Evolutionary conservation across 345 rosid species (phyloP).

Genomic region (Geranium rotundifolium): DNA sequence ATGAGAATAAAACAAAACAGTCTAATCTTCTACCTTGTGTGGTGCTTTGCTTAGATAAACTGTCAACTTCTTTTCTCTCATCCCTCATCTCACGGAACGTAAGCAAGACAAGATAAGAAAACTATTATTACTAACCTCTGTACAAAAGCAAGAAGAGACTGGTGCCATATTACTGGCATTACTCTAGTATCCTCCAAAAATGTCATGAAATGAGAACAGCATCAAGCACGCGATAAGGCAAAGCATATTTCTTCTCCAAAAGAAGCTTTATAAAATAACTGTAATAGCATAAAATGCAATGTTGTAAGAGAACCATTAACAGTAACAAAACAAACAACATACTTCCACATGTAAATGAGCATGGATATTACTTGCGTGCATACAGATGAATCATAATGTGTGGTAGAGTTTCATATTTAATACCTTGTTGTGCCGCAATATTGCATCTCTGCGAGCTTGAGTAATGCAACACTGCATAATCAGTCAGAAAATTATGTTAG

Average conservation of each 20-base stretch:
- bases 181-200: slow-evolving; percentile 58
- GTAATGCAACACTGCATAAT: slow-evolving; percentile 61
- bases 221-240: slow-evolving; percentile 79
- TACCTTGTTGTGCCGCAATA: slow-evolving; percentile 98
- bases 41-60: background rate
- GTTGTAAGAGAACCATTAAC: no score
- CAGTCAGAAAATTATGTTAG: slow-evolving; percentile 10
- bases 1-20: background rate
- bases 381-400: background rate
- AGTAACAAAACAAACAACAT: slow-evolving; percentile 5
- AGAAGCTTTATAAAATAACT: slow-evolving; percentile 87
- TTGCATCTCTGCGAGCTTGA: slow-evolving; percentile 82
- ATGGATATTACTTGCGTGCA: background rate
- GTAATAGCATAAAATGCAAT: slow-evolving; percentile 9
- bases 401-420: slow-evolving; percentile 2
- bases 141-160: slow-evolving; percentile 81
- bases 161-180: slow-evolving; percentile 99
- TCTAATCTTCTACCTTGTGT: background rate
- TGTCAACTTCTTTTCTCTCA: background rate
- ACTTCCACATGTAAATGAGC: background rate
- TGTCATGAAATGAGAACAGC: slow-evolving; percentile 78
- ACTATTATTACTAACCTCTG: slow-evolving; percentile 43
- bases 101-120: background rate
- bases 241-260: slow-evolving; percentile 82
- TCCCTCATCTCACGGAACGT: background rate